These are phyloP conservation scores for Macrophomina pseudophaseolina DNA, from an alignment of 2,329 filamentous ascomycete genomes.

Conservation along the genomic window DNA sequence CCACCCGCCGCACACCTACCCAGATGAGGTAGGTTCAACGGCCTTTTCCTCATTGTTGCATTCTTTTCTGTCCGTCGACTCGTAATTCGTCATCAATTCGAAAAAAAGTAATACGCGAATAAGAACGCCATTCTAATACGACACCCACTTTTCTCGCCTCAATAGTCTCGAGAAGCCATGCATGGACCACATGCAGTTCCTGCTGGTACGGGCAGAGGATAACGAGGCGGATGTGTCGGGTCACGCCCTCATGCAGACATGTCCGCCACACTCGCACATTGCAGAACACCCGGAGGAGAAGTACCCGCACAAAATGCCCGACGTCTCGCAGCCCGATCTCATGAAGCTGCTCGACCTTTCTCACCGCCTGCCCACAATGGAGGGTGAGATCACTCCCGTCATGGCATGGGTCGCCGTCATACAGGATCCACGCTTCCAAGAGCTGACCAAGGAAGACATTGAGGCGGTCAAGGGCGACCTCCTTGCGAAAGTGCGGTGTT, in stretches of 20 bases:
- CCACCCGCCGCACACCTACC: constrained; percentile 19
- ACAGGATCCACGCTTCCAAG: constrained; percentile 62
- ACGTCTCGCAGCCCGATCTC: constrained; percentile 72
- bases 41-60: constrained; percentile 29
- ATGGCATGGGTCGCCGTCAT: constrained; percentile 91
- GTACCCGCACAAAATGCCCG: constrained; percentile 76
- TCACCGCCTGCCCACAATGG: constrained; percentile 73
- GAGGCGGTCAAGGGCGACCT: constrained; percentile 74
- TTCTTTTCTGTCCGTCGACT: constrained; percentile 31
- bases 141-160: constrained; percentile 17
- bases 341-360: constrained; percentile 84
- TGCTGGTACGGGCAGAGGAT: constrained; percentile 65
- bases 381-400: constrained; percentile 91
- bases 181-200: constrained; percentile 85
- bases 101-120: constrained; percentile 9
- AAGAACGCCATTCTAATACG: constrained; percentile 24
- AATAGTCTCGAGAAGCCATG: constrained; percentile 86
- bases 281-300: constrained; percentile 59
- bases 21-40: constrained; percentile 22
- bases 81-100: constrained; percentile 20
- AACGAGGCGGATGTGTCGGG: constrained; percentile 72
- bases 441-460: constrained; percentile 72
- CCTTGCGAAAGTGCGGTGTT: constrained; percentile 82
- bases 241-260: constrained; percentile 92
- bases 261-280: constrained; percentile 73